A percentile compares a stretch with the other conserved stretches of the same genome.
Evolutionary conservation across 2,329 filamentous ascomycete genomes (phyloP).

Genomic region (Fusarium chlamydosporum): DNA sequence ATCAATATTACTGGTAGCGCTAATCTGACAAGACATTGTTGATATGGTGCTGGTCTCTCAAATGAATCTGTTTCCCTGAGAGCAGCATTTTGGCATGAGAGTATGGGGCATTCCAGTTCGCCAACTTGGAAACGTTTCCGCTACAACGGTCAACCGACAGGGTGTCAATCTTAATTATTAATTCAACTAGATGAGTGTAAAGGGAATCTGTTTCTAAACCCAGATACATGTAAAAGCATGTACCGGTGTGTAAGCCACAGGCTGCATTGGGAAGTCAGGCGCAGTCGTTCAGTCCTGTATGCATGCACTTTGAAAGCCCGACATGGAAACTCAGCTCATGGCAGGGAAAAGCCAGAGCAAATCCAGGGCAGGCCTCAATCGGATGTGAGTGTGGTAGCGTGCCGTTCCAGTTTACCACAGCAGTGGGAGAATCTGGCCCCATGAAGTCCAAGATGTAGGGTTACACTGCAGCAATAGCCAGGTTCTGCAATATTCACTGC

Average conservation of each 20-base stretch:
- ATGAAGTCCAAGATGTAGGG: constrained; percentile 20
- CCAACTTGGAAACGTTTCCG: neutral
- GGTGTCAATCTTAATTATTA: neutral
- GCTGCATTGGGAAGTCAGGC: neutral
- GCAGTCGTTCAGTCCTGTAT: neutral
- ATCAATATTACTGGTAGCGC: no score
- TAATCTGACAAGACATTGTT: no score
- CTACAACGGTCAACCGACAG: neutral
- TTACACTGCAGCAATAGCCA: constrained; percentile 33
- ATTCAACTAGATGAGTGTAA: neutral
- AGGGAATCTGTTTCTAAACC: neutral
- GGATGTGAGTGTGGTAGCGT: constrained; percentile 24
- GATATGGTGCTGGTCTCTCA: neutral
- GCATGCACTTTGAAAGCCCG: constrained; percentile 20
- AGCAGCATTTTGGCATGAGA: neutral
- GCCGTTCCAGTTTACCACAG: constrained; percentile 12
- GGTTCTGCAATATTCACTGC: constrained; percentile 5
- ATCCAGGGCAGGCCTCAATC: constrained; percentile 16
- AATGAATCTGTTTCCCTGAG: neutral
- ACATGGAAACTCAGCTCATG: constrained; percentile 9
- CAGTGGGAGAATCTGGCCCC: constrained; percentile 16
- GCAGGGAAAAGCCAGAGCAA: neutral
- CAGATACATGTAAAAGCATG: neutral
- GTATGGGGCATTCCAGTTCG: neutral
- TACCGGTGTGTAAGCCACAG: neutral